Base-by-base conservation (phyloP, 2,329 filamentous ascomycete genomes). In the Colletotrichum costaricense region DNA sequence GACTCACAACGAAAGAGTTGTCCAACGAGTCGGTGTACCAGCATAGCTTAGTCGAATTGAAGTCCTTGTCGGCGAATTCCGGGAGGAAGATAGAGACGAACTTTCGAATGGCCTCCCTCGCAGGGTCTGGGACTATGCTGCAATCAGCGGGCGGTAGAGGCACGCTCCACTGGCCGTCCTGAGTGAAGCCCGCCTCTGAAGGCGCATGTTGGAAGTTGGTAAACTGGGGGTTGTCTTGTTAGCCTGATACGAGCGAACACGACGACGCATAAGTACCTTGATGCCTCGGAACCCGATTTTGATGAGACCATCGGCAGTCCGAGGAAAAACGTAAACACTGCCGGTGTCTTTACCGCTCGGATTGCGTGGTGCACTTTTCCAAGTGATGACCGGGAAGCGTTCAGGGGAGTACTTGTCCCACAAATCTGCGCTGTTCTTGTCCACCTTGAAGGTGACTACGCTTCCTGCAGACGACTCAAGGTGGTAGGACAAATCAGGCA, bases 11-110 rank as follows among this genome's bases (percentile, higher is more conserved):
- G 76, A 88, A 91, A 67, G 90, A 86, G 38, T 89, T 88, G 19
- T 85, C 83, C 1, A 85, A 86, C 0, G 87, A 89, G 75, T 91
- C 89, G 0, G 84, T 89, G 76, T 91, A 91, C 88, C 88, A 91
- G 80, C 90, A 92, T 5, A 92, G 83, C 30, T 88, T 83, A 0
- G 78, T 85, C 82, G 68, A 87, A 75, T 28, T 77, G 70, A 62
- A 87, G 71, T 22, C 77, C 72, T 46, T 79, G 24, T 74, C 65
- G 1, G 73, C 75, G 7, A 88, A 78, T 62, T 88, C 86, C 0
- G 86, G 86, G 4, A 88, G 75, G 70, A 84, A 83, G 6, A 81
- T 78, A 19, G 80, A 77, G 1, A 85, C 71, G 68, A 87, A 85
- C 11, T 63, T 46, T 30, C 78, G 76, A 22, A 80, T 78, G 5